Evolutionary conservation across 495 filamentous ascomycete species (phyloP), one percentile per base, ranked within the genome.

Genomic region (Hapsidospora chrysogenum): DNA sequence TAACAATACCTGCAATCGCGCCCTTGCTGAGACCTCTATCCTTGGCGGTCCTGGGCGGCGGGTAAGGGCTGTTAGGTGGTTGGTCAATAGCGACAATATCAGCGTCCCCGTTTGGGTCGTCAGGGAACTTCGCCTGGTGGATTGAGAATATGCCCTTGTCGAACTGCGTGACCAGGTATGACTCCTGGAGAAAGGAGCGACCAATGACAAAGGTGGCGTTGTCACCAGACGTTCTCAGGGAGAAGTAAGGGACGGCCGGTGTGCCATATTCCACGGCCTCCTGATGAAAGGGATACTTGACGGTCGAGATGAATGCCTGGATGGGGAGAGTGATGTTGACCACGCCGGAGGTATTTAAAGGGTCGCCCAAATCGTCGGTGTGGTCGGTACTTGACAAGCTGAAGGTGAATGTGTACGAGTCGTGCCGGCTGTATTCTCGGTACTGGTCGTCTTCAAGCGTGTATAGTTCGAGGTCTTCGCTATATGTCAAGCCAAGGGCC

Each of bases 161-260:
- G 48, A 79, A 80, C 40, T 75, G 69, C n/a, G 64, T 68, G 13
- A 71, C 68, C 9, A 82, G 44, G 40, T 82, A 82, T 11, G 72
- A 65, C 50, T 80, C 77, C 54, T 82, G 77, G 38, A 82, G 59
- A 42, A 82, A 82, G 3, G 59, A 51, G 18, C 77, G 67, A n/a
- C 77, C 77, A 40, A 82, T 61, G n/a, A 72, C 70, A 41, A 66
- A 61, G 38, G 72, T 61, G n/a, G 63, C 66, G 15, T 53, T 49
- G 45, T 68, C 61, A 29, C 55, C 50, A 0, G 49, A 47, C 9
- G 49, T 42, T 36, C 66, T 59, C 15, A 80, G 53, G 15, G 78
- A 74, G 41, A 85, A 79, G 49, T 81, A 81, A 13, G 64, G 59
- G 13, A 65, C 41, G 33, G 56, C 50, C 6, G 56, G 43, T 35